Conservation (phyloP, 257 asterid genomes). For the Fraxinus americana region DNA sequence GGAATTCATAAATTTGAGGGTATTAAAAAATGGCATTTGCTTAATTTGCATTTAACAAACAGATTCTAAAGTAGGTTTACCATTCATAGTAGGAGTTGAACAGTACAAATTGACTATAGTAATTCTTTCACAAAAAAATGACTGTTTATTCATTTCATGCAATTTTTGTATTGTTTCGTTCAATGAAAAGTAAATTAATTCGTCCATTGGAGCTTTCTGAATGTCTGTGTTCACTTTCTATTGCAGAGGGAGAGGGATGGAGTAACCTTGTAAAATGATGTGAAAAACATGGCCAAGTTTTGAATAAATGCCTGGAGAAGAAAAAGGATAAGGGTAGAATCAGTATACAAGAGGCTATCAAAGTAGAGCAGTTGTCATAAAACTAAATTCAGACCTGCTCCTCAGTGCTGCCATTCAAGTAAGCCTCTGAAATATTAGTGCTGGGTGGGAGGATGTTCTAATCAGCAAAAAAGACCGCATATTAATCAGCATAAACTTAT, state of each 20-base stretch:
- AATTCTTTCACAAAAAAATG: not conserved
- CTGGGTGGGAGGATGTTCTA: slow-evolving; percentile 67
- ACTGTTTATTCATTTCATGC: slow-evolving; percentile 3
- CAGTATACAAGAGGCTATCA: slow-evolving; percentile 4
- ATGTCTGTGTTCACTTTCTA: not conserved
- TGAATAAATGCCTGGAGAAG: slow-evolving; percentile 85
- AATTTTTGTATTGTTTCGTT: not conserved
- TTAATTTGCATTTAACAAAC: not conserved
- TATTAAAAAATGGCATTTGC: not conserved
- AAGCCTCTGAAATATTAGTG: slow-evolving; percentile 77
- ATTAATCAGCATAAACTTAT: slow-evolving; percentile 25
- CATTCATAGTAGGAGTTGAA: not conserved
- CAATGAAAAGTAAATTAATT: slow-evolving; percentile 16
- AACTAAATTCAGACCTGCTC: slow-evolving; percentile 71
- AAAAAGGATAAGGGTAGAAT: slow-evolving; percentile 17
- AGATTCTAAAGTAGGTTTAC: not conserved
- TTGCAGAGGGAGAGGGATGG: not conserved
- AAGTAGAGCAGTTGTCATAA: not conserved
- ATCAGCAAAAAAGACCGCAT: slow-evolving; percentile 18
- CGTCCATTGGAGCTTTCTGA: not conserved
- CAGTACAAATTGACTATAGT: not conserved
- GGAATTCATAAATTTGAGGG: not conserved
- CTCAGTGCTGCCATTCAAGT: slow-evolving; percentile 79
- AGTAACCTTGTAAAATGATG: slow-evolving; percentile 88
- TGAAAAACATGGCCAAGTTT: slow-evolving; percentile 88